Evolutionary conservation across 345 rosid genomes (phyloP).

Genomic region (Boechera stricta): DNA sequence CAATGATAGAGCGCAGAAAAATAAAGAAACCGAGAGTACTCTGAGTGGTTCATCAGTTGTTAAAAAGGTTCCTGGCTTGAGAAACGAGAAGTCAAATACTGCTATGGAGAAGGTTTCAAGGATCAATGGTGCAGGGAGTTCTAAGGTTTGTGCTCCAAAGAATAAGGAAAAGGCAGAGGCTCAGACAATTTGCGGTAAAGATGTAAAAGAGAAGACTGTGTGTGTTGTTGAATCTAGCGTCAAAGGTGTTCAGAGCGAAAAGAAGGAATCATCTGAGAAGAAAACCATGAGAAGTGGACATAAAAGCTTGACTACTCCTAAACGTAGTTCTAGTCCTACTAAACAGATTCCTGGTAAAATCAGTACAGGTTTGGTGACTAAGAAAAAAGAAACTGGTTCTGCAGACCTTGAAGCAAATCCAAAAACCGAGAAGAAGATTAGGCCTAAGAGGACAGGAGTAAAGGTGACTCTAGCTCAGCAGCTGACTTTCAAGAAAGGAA

Average conservation of each 20-base stretch:
- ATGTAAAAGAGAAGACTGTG: slow-evolving; percentile 56
- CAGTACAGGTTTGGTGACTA: slow-evolving; percentile 29
- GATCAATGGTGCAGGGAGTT: slow-evolving; percentile 17
- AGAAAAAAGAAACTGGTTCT: slow-evolving; percentile 29
- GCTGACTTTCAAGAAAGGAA: slow-evolving; percentile 62
- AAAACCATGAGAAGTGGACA: slow-evolving; percentile 39
- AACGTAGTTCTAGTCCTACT: slow-evolving; percentile 16
- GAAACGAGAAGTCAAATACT: slow-evolving; percentile 21
- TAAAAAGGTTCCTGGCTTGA: slow-evolving; percentile 36
- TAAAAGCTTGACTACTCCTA: slow-evolving; percentile 22
- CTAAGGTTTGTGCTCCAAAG: slow-evolving; percentile 37
- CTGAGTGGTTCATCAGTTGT: slow-evolving; percentile 31
- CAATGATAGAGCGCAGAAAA: slow-evolving; percentile 34
- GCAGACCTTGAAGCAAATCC: slow-evolving; percentile 26
- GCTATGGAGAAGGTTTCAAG: slow-evolving; percentile 37
- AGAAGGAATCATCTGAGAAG: slow-evolving; percentile 29
- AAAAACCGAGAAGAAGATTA: slow-evolving; percentile 33
- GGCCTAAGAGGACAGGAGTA: slow-evolving; percentile 43
- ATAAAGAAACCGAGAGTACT: slow-evolving; percentile 28
- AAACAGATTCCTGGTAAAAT: slow-evolving; percentile 25
- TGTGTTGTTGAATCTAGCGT: slow-evolving; percentile 51
- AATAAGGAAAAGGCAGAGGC: slow-evolving; percentile 26
- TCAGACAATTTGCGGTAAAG: slow-evolving; percentile 31
- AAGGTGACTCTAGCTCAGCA: slow-evolving; percentile 37
- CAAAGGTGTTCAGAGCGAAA: slow-evolving; percentile 17